Conservation (phyloP, 805 yeast genomes). For the Saturnispora silvae region DNA sequence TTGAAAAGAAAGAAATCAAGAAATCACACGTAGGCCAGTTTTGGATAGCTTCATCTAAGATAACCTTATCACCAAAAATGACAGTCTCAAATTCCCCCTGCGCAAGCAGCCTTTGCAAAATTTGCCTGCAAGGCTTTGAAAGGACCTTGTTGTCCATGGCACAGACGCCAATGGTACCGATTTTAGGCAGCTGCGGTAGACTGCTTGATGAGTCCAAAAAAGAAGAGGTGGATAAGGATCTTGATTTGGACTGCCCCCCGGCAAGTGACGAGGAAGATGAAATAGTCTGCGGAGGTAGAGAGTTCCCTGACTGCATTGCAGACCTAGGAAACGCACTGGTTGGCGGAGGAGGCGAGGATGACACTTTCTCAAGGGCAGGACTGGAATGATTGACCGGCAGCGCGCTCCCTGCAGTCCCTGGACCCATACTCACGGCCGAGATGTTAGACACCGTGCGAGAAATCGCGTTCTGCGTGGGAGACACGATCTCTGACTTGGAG, state of each 20-base stretch:
- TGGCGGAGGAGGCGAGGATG: neutral
- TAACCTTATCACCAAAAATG: constrained; percentile 94
- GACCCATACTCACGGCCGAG: constrained; percentile 21
- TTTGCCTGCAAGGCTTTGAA: constrained; percentile 90
- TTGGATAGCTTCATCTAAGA: constrained; percentile 83
- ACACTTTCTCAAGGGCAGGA: neutral
- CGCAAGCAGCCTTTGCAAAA: constrained; percentile 76
- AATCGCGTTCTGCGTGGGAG: constrained; percentile 23
- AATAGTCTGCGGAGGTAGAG: too few species aligned
- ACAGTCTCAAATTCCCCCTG: constrained; percentile 95
- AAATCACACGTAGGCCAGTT: constrained; percentile 99
- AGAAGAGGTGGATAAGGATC: constrained; percentile 25
- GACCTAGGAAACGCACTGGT: too few species aligned
- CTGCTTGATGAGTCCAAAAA: constrained; percentile 14
- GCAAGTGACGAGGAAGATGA: too few species aligned
- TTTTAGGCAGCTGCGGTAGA: constrained; percentile 48
- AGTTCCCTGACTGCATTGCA: too few species aligned
- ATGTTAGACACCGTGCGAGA: constrained; percentile 26
- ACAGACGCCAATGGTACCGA: constrained; percentile 95
- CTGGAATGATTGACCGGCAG: neutral
- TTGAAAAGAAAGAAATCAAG: constrained; percentile 84
- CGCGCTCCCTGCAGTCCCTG: neutral
- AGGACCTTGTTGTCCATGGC: constrained; percentile 98
- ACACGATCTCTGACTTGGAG: constrained; percentile 30
- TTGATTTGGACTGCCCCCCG: constrained; percentile 12